Evolutionary conservation across 371 early-diverging fungal genomes (phyloP), one percentile per base, ranked within the genome.

Genomic region (Thermomucor indicae-seudaticae): DNA sequence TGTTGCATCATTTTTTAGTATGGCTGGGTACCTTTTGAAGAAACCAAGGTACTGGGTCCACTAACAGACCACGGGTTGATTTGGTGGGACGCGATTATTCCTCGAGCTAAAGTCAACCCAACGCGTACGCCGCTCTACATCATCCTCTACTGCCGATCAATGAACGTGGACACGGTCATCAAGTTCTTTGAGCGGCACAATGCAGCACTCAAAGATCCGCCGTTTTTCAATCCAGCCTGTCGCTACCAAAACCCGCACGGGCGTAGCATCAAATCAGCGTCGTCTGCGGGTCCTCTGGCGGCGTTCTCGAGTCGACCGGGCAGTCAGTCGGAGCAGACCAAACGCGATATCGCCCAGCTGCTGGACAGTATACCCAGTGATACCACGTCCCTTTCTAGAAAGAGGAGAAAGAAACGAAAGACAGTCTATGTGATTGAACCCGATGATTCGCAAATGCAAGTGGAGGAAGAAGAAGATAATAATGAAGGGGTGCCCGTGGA

Each of bases 11-110:
- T 20, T 6, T 31, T 22, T 6, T 60, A 70, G 70, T 65, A 55
- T 41, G 76, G 76, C 5, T 75, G 76, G 76, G 58, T 72, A 1
- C 72, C 72, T 7, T 75, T 72, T 53, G 57, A 64, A 37, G 67
- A 67, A 22, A 75, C 76, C 7, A 58, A 55, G 28, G 46, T 72
- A 14, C 47, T 75, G n/a, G 76, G 76, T 0, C 76, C 76, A 1
- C 45, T 75, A 10, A 60, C 60, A 3, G 72, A 75, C 10, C 47
- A 53, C 23, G 42, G 51, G 3, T 23, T 67, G 32, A 58, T 70
- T 17, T 75, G 76, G 76, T 70, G 72, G 70, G 77, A 76, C 25
- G 65, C 69, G 5, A 47, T 72, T 16, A 70, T 76, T 59, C 77
- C 77, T 6, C 55, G 65, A 17, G 56, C 50, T 29, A 70, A 67